Percentiles rank a stretch among this genome's conserved stretches.
Evolutionary conservation across 768 basidiomycete genomes (phyloP).

Genomic region (Calocybe gangraenosa): DNA sequence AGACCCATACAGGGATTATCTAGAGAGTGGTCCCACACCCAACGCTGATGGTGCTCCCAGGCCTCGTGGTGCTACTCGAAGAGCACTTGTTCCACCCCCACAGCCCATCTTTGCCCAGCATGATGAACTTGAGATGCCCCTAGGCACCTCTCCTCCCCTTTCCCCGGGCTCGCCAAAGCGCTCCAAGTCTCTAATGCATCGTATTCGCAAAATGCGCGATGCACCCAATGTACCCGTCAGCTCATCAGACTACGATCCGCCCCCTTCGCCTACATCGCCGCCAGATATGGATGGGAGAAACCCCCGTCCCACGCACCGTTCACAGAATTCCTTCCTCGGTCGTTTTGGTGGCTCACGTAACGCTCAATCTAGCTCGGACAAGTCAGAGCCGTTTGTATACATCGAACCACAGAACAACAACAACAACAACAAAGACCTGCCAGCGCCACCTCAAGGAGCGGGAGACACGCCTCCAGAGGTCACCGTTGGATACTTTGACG

Average conservation of each 20-base stretch:
- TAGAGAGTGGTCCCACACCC: constrained; percentile 31
- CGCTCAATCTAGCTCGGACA: constrained; percentile 29
- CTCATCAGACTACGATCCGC: constrained; percentile 38
- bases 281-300: constrained; percentile 24
- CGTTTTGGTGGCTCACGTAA: constrained; percentile 43
- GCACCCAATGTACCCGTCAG: constrained; percentile 76
- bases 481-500: constrained; percentile 54
- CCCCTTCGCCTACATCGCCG: constrained; percentile 34
- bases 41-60: constrained; percentile 16
- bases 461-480: constrained; percentile 24
- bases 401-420: constrained; percentile 43
- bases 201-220: constrained; percentile 86
- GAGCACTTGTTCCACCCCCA: constrained; percentile 67
- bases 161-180: constrained; percentile 59
- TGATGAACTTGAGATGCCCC: constrained; percentile 29
- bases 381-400: constrained; percentile 59
- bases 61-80: constrained; percentile 38
- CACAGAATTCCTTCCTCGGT: constrained; percentile 75
- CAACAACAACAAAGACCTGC: constrained; percentile 59
- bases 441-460: constrained; percentile 33
- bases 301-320: constrained; percentile 61
- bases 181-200: constrained; percentile 81
- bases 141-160: constrained; percentile 34
- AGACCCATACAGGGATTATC: constrained; percentile 40
- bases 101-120: constrained; percentile 79